phyloP scores from a whole-genome alignment of 768 basidiomycete genomes.

The Suillus hirtellus region DNA sequence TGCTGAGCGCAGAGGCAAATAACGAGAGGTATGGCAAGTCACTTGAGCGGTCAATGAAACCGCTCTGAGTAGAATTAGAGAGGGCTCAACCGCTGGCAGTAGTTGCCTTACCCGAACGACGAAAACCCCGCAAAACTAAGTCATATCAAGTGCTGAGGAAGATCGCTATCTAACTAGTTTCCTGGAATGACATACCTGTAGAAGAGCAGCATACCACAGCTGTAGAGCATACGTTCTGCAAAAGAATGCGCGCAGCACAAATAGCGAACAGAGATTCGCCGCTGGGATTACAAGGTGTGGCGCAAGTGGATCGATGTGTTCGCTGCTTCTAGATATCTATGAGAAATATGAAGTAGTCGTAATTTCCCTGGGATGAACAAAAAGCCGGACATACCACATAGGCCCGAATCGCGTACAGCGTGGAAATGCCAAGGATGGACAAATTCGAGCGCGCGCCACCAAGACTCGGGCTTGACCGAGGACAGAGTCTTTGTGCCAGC shows the following conservation, averaged over 20 bases:
- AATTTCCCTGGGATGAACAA: conserved; percentile 6
- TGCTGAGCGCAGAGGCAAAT: conserved; percentile 21
- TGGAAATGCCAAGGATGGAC: conserved; percentile 17
- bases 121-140: conserved; percentile 30
- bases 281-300: conserved; percentile 27
- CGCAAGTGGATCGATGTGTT: conserved; percentile 22
- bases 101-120: conserved; percentile 27
- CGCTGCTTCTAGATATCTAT: conserved; percentile 24
- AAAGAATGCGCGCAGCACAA: conserved; percentile 19
- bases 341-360: conserved; percentile 6
- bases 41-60: conserved; percentile 18
- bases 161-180: not conserved
- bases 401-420: conserved; percentile 18
- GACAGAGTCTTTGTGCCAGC: conserved; percentile 9
- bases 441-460: conserved; percentile 18
- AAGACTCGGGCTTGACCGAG: conserved; percentile 10
- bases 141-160: not conserved
- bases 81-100: conserved; percentile 2
- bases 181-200: conserved; percentile 31
- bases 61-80: conserved; percentile 10
- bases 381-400: conserved; percentile 21
- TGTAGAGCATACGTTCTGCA: conserved; percentile 22
- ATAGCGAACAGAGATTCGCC: conserved; percentile 22
- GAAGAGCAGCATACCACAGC: conserved; percentile 33
- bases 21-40: conserved; percentile 17